Percentiles rank a stretch among this genome's conserved stretches.
phyloP scores from a whole-genome alignment of 495 filamentous ascomycete species.

The Zalerion maritima region DNA sequence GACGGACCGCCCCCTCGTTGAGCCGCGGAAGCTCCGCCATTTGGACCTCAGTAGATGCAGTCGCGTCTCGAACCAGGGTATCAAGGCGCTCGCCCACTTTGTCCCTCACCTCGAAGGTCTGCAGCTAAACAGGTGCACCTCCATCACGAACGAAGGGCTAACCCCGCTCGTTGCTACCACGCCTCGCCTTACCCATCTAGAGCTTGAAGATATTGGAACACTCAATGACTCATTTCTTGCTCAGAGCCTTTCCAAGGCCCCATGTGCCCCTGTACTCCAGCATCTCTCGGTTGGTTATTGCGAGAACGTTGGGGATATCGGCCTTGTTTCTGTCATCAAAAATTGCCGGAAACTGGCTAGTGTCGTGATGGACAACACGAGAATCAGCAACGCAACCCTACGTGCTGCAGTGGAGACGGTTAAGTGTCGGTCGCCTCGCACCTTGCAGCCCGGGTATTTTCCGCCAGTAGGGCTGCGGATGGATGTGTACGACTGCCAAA shows the following conservation, averaged over 20 bases:
- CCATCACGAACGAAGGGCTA: slow-evolving; percentile 60
- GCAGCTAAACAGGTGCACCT: slow-evolving; percentile 56
- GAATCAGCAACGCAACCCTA: slow-evolving; percentile 74
- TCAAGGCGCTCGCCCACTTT: slow-evolving; percentile 52
- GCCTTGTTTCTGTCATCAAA: slow-evolving; percentile 73
- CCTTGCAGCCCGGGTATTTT: slow-evolving; percentile 14
- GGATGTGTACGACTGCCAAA: slow-evolving; percentile 81
- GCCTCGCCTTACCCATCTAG: slow-evolving; percentile 68
- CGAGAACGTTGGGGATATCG: slow-evolving; percentile 67
- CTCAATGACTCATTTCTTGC: slow-evolving; percentile 62
- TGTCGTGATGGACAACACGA: slow-evolving; percentile 88
- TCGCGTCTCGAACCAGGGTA: slow-evolving; percentile 51
- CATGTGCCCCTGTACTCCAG: slow-evolving; percentile 53
- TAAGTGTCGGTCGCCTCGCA: slow-evolving; percentile 44
- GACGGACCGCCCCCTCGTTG: slow-evolving; percentile 58
- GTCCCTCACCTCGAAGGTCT: slow-evolving; percentile 72
- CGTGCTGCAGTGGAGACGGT: slow-evolving; percentile 71
- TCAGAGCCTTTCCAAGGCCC: slow-evolving; percentile 53
- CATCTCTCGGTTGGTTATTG: slow-evolving; percentile 86
- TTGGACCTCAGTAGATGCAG: slow-evolving; percentile 72
- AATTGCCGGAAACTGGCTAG: slow-evolving; percentile 50
- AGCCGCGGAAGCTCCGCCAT: slow-evolving; percentile 66
- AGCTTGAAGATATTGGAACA: slow-evolving; percentile 70
- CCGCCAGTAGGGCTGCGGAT: slow-evolving; percentile 54
- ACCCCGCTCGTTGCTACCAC: slow-evolving; percentile 57